Conservation (phyloP, 106 monocot genomes). For the Iris macrosiphon region DNA sequence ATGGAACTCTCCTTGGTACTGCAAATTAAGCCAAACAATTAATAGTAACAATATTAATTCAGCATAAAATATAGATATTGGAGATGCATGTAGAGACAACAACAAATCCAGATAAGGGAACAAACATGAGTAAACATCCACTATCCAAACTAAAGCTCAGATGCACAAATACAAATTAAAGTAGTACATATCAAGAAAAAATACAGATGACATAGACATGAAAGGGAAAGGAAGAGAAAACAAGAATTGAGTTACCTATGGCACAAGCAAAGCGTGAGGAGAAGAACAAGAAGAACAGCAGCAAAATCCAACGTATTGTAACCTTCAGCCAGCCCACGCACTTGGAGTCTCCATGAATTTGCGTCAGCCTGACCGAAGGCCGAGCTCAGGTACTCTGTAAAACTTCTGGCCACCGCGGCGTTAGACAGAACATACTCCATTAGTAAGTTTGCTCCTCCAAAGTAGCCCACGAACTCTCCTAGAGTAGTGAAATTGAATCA, state of each 20-base stretch:
- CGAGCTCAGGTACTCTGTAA: constrained; percentile 38
- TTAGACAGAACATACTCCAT: constrained; percentile 75
- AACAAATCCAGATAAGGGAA: background rate
- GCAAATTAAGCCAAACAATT: constrained; percentile 8
- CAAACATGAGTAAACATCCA: background rate
- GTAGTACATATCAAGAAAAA: too few species aligned
- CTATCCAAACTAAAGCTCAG: background rate
- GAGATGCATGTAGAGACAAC: background rate
- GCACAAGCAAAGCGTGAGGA: constrained; percentile 48
- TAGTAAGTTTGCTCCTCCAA: constrained; percentile 66
- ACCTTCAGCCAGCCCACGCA: constrained; percentile 31
- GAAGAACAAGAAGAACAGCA: constrained; percentile 35
- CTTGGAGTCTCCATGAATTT: constrained; percentile 40
- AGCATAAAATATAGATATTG: background rate
- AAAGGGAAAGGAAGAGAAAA: background rate
- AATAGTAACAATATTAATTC: background rate
- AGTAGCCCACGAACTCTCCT: constrained; percentile 76
- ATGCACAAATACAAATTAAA: background rate
- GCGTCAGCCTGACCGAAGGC: constrained; percentile 25
- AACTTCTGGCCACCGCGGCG: constrained; percentile 67
- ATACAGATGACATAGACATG: background rate
- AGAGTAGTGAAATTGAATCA: background rate
- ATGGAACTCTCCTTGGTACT: constrained; percentile 75
- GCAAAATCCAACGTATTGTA: constrained; percentile 38
- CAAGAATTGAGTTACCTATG: constrained; percentile 23